Base-by-base conservation (phyloP, 2,329 filamentous ascomycete genomes). In the Colletotrichum sp. region DNA sequence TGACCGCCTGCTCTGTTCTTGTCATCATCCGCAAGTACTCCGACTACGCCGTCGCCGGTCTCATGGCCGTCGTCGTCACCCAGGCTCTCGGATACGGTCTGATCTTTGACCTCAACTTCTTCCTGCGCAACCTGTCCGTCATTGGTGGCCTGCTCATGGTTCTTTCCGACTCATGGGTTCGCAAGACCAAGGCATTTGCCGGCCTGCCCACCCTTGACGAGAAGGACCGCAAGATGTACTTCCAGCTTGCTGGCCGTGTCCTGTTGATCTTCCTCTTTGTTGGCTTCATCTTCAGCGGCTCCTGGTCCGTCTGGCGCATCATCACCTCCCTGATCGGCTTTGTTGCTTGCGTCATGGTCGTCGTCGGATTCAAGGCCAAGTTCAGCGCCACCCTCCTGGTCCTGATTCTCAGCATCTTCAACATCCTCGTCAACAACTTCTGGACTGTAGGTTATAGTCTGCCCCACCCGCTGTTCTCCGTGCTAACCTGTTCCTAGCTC, bases 141-240 rank as follows among this genome's bases (percentile, higher is more conserved):
- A 96, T 99, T 89, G 97, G 97, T 81, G 97, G 97, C 76, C 92
- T 99, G 60, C 91, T 99, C 81, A 99, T 99, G 97, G 97, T 99
- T 24, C 91, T 99, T 64, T 98, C 96, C 55, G 97, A 99, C 88
- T 98, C 95, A 74, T 99, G 96, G 96, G 96, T 98, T 79, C 94
- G 96, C 87, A 99, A 99, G 92, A 95, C 93, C 85, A 98, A 98
- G 88, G 96, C 96, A 5, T 98, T 98, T 78, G 97, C 97, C 64
- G 97, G 97, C 64, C 91, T 99, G 69, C 97, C 97, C 65, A 92
- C 95, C 86, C 92, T 99, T 69, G 97, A 99, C 84, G 97, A 99
- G 90, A 99, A 99, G 92, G 97, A 99, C 86, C 95, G 96, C 88
- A 99, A 99, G 92, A 99, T 99, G 96, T 99, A 99, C 90, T 98